Base-by-base conservation (phyloP, 208 protist genomes). In the Acanthamoeba royreba region DNA sequence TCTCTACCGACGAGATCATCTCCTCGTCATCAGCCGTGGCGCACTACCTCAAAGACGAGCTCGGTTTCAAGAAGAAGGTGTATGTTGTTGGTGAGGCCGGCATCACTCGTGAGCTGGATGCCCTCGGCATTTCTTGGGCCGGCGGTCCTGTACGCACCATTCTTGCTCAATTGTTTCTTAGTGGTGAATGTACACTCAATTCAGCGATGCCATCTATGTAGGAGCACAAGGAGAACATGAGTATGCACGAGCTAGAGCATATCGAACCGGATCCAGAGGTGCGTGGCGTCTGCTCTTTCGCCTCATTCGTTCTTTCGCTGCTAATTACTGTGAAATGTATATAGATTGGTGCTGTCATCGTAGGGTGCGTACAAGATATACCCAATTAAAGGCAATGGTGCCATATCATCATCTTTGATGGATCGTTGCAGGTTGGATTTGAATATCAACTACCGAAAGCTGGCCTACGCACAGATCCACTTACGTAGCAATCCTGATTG, bases 61-160 rank as follows among this genome's bases (percentile, higher is more conserved):
- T 94, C 35, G 47, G 94, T 2, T 95, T 96, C 83, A 92, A 87
- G 40, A 55, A 95, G 35, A 96, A 96, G 49, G 94, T 96, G 35
- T 98, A 95, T 77, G 90, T 97, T 3, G 88, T 97, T 46, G 96
- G 96, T 38, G 96, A 96, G 92, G 31, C 53, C 40, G 96, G 96
- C 38, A 94, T 96, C 28, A 47, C 55, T 43, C 77, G 72, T 38
- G 95, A 96, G 49, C 90, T 96, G 25, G 92, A 92, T 7, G 49
- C 28, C 45, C 94, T 81, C 3, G 55, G 47, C 69, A 58, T 88
- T 33, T 31, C 40, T 25, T 93, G 87, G 77, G n/a, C 28, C 46
- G 93, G 63, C 49, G 77, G 35, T 46, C n/a, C 58, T 28, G 89
- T 46, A 72, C 69, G 66, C 58, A 1, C 4, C n/a, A n/a, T n/a